Percentiles rank a stretch among this genome's conserved stretches.
Conservation (phyloP, 768 basidiomycete species). For the Coprinellus micaceus region DNA sequence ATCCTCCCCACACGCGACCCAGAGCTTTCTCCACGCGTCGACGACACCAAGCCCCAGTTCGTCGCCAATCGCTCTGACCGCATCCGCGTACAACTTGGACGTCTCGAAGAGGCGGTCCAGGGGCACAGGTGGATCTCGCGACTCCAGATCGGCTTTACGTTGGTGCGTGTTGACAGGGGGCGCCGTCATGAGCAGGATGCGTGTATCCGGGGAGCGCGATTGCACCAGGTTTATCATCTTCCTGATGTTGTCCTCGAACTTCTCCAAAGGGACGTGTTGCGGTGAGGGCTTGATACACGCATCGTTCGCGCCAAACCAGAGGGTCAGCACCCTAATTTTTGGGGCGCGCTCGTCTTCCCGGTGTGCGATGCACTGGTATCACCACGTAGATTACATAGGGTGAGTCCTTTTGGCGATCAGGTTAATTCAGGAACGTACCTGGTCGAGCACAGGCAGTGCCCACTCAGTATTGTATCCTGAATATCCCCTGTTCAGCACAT, state of each 20-base stretch:
- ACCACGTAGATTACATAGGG: neutral
- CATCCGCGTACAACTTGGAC: constrained; percentile 68
- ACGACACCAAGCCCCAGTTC: constrained; percentile 56
- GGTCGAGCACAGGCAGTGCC: constrained; percentile 75
- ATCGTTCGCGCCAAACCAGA: constrained; percentile 94
- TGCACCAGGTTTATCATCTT: constrained; percentile 61
- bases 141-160: constrained; percentile 46
- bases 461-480: constrained; percentile 87
- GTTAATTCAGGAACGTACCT: constrained; percentile 39
- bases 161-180: constrained; percentile 74
- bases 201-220: constrained; percentile 67
- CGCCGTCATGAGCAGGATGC: constrained; percentile 78
- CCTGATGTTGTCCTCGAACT: constrained; percentile 62
- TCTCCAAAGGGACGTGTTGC: constrained; percentile 74
- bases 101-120: constrained; percentile 61
- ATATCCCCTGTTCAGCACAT: constrained; percentile 83
- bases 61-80: constrained; percentile 57
- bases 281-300: constrained; percentile 58
- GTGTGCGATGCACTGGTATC: constrained; percentile 46
- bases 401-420: neutral
- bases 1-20: constrained; percentile 64
- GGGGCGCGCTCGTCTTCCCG: constrained; percentile 51
- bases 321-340: constrained; percentile 65
- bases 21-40: constrained; percentile 75
- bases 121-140: constrained; percentile 45